Conservation (phyloP, 2,329 filamentous ascomycete species). For the Drechslerella coelobrocha region DNA sequence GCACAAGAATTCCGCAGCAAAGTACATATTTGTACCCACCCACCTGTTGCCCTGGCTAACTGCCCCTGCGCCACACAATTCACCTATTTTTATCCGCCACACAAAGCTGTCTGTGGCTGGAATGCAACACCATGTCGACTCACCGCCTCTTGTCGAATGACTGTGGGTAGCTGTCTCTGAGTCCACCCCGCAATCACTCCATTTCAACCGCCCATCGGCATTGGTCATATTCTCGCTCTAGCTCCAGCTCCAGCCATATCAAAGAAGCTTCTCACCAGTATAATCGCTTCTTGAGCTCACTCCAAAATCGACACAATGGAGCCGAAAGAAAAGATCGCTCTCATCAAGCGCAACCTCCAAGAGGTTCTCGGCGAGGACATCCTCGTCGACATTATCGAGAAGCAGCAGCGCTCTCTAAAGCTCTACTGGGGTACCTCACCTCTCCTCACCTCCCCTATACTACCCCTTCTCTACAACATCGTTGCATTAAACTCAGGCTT, state of each 20-base stretch:
- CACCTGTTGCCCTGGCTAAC: not conserved
- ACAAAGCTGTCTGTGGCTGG: not conserved
- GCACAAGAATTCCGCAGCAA: not conserved
- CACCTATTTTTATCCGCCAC: not conserved
- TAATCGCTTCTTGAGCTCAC: not conserved
- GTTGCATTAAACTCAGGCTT: no score
- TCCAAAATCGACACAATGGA: slow-evolving; percentile 56
- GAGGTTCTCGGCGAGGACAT: slow-evolving; percentile 86
- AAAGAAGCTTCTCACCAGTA: not conserved
- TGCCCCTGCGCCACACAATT: not conserved
- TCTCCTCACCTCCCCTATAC: not conserved
- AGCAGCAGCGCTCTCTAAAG: slow-evolving; percentile 73
- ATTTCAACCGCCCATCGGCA: not conserved
- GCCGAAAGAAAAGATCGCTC: slow-evolving; percentile 69
- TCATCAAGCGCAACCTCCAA: slow-evolving; percentile 81
- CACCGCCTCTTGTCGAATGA: slow-evolving; percentile 3
- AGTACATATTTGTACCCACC: not conserved
- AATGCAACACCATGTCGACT: slow-evolving; percentile 13
- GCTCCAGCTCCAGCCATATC: not conserved
- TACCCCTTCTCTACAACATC: not conserved
- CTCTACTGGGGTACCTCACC: slow-evolving; percentile 77
- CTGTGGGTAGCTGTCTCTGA: not conserved
- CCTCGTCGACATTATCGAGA: slow-evolving; percentile 73
- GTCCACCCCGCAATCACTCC: not conserved
- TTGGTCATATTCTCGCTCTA: not conserved